phyloP scores from a whole-genome alignment of 305 asterid genomes.

The Rubia occidens region DNA sequence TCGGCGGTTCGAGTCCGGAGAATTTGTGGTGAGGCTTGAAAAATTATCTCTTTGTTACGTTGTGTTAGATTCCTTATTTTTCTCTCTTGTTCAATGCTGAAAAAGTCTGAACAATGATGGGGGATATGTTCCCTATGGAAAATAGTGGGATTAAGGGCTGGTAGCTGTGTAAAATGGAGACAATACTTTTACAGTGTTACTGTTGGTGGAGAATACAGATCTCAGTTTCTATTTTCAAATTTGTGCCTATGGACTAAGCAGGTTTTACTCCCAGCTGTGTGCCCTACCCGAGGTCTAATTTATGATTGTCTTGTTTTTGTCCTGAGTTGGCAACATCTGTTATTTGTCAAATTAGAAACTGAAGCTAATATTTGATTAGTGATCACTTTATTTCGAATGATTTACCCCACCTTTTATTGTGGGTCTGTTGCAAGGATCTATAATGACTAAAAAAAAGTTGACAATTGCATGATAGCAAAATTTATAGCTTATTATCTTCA shows the following conservation, averaged over 20 bases:
- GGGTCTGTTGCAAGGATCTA: neutral
- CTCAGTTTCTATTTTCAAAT: too few relatives aligned
- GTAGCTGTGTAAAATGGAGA: too few relatives aligned
- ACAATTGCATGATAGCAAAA: neutral
- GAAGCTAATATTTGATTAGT: neutral
- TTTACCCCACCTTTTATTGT: neutral
- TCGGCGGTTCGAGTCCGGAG: conserved; percentile 80
- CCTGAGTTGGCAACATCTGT: neutral
- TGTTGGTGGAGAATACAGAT: too few relatives aligned
- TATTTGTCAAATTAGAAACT: neutral
- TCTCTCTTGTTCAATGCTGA: neutral
- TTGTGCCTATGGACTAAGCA: too few relatives aligned
- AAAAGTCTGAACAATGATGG: too few relatives aligned
- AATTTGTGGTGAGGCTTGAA: conserved; percentile 42
- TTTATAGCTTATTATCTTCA: conserved; percentile 16
- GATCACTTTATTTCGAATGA: neutral
- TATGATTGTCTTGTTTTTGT: neutral
- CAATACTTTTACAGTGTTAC: too few relatives aligned
- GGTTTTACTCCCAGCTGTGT: too few relatives aligned
- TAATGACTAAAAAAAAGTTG: neutral
- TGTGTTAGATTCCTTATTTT: neutral
- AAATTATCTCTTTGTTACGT: too few relatives aligned
- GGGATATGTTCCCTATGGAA: too few relatives aligned
- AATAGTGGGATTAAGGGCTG: too few relatives aligned
- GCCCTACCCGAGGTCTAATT: neutral